These are phyloP conservation scores for Gossypium schwendimanii DNA, from an alignment of 441 rosid genomes.

Conservation along the genomic window DNA sequence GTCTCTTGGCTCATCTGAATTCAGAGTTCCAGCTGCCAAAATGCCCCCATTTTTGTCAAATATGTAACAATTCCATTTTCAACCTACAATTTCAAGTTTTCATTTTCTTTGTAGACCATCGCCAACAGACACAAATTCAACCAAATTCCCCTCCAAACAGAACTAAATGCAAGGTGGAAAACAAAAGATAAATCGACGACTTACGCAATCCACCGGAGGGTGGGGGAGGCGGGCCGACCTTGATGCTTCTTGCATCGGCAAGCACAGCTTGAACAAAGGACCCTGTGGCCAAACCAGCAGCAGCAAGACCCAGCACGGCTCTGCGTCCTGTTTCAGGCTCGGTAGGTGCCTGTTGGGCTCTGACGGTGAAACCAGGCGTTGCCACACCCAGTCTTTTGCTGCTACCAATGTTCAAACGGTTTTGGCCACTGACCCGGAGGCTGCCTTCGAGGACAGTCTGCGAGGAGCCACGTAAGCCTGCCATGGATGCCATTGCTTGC, in stretches of 20 bases:
- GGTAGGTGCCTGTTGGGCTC: slow-evolving; percentile 43
- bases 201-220: slow-evolving; percentile 91
- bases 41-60: not conserved
- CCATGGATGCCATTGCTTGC: slow-evolving; percentile 71
- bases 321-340: slow-evolving; percentile 69
- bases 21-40: slow-evolving; percentile 76
- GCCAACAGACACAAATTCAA: not conserved
- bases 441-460: slow-evolving; percentile 65
- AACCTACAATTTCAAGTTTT: not conserved
- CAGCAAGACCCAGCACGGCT: slow-evolving; percentile 60
- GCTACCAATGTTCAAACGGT: slow-evolving; percentile 32
- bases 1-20: slow-evolving; percentile 83
- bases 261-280: slow-evolving; percentile 61
- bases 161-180: not conserved
- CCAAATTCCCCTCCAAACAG: not conserved
- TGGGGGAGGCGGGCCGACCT: slow-evolving; percentile 74
- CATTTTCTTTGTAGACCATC: not conserved
- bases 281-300: slow-evolving; percentile 62
- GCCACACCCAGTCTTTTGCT: slow-evolving; percentile 21
- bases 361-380: slow-evolving; percentile 32
- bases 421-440: slow-evolving; percentile 51
- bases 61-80: not conserved
- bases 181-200: slow-evolving; percentile 19
- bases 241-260: slow-evolving; percentile 63
- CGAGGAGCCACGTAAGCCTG: slow-evolving; percentile 58